These are phyloP conservation scores for Sporothrix globosa DNA, from an alignment of 2,329 filamentous ascomycete species.

Conservation along the genomic window DNA sequence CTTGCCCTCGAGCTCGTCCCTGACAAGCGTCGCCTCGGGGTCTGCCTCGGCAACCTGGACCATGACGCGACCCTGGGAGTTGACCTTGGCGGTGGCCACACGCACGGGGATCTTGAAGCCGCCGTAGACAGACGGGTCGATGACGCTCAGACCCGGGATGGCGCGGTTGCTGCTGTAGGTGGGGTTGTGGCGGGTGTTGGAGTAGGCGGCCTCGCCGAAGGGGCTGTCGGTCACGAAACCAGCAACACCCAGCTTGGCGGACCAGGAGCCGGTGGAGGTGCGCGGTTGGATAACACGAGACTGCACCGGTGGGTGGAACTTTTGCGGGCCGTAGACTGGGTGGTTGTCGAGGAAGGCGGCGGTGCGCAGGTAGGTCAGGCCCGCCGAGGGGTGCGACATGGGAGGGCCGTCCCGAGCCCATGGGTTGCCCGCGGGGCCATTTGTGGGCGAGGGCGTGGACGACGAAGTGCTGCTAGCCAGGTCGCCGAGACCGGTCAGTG, in stretches of 20 bases:
- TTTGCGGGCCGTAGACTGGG: constrained; percentile 63
- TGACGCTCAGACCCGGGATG: constrained; percentile 44
- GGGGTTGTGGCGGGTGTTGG: constrained; percentile 36
- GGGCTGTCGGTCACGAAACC: constrained; percentile 56
- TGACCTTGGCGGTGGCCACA: constrained; percentile 50
- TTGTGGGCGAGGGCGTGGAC: constrained; percentile 37
- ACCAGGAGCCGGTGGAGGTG: constrained; percentile 35
- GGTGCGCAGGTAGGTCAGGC: constrained; percentile 64
- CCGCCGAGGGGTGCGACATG: constrained; percentile 63
- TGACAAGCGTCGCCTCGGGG: constrained; percentile 49
- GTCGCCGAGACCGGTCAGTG: neutral
- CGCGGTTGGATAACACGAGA: constrained; percentile 57
- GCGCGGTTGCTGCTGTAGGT: constrained; percentile 28
- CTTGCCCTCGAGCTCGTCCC: constrained; percentile 51
- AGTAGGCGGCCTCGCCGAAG: constrained; percentile 50
- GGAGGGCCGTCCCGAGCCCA: constrained; percentile 61
- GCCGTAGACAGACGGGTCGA: constrained; percentile 55
- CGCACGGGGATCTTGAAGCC: constrained; percentile 60
- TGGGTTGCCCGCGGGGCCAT: constrained; percentile 43
- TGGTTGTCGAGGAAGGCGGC: constrained; percentile 61
- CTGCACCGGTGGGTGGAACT: constrained; percentile 52
- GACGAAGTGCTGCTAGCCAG: constrained; percentile 37
- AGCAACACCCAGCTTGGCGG: constrained; percentile 56
- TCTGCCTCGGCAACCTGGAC: constrained; percentile 50
- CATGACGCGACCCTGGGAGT: constrained; percentile 55